Evolutionary conservation across 202 grass and related monocot species (phyloP).

Genomic region (Schoenoplectus triqueter): DNA sequence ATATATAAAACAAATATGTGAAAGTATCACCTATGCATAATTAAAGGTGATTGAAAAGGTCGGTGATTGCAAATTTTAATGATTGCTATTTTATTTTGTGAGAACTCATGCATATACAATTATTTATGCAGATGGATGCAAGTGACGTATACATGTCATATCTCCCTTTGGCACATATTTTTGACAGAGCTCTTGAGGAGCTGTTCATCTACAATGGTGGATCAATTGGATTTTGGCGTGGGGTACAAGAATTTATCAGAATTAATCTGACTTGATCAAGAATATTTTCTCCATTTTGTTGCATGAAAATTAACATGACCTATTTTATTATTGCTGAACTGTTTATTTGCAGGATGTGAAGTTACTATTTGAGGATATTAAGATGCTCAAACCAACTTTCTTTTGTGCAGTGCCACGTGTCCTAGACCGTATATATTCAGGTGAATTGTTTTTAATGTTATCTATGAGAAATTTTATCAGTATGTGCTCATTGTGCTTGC

Average conservation of each 20-base stretch:
- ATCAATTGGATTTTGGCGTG: constrained; percentile 99
- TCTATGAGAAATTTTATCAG: constrained; percentile 14
- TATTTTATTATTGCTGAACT: constrained; percentile 15
- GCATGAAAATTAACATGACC: constrained; percentile 15
- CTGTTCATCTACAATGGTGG: constrained; percentile 89
- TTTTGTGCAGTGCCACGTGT: constrained; percentile 98
- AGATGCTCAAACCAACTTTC: constrained; percentile 81
- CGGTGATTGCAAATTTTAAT: background rate
- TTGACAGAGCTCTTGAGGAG: constrained; percentile 94
- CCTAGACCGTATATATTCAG: constrained; percentile 94
- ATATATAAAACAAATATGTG: background rate
- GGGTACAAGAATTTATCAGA: constrained; percentile 50
- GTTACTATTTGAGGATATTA: constrained; percentile 88
- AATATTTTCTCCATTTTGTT: background rate
- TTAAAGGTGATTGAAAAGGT: background rate
- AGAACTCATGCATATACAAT: background rate
- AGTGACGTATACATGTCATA: constrained; percentile 88
- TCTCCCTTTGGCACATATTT: constrained; percentile 96
- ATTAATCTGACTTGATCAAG: constrained; percentile 22
- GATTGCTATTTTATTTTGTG: background rate
- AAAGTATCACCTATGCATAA: background rate
- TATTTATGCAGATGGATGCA: constrained; percentile 60
- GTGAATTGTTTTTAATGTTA: constrained; percentile 43
- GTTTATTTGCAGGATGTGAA: constrained; percentile 74
- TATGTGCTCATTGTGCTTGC: background rate